A percentile compares a stretch with the other conserved stretches of the same genome.
Evolutionary conservation across 2,329 filamentous ascomycete genomes (phyloP).

Genomic region (Furcasterigmium sp.): DNA sequence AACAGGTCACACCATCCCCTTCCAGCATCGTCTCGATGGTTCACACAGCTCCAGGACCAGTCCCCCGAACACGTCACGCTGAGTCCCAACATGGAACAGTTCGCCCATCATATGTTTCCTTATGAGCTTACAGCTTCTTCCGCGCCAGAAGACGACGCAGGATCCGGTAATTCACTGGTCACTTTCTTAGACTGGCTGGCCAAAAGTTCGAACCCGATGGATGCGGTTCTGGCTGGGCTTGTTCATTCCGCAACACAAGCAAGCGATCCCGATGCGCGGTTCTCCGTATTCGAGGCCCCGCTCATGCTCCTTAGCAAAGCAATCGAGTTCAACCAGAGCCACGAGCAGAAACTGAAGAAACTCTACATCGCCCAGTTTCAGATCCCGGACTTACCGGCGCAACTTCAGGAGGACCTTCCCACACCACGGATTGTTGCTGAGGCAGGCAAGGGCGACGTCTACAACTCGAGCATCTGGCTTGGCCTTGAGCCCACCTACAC

Average conservation of each 20-base stretch:
- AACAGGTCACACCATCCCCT: not conserved
- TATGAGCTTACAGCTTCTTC: constrained; percentile 21
- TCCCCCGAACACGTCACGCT: constrained; percentile 8
- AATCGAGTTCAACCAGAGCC: constrained; percentile 37
- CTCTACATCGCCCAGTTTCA: constrained; percentile 85
- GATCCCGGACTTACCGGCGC: constrained; percentile 60
- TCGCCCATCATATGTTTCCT: constrained; percentile 14
- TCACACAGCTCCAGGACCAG: constrained; percentile 7
- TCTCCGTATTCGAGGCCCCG: constrained; percentile 54
- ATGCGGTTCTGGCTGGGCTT: constrained; percentile 24
- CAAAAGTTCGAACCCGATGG: constrained; percentile 14
- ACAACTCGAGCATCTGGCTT: constrained; percentile 82
- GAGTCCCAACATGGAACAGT: constrained; percentile 13
- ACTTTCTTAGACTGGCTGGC: constrained; percentile 11
- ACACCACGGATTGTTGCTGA: constrained; percentile 57
- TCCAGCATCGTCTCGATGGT: constrained; percentile 21
- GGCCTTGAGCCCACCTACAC: constrained; percentile 84
- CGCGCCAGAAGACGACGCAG: constrained; percentile 6
- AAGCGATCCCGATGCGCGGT: constrained; percentile 25
- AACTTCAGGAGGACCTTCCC: constrained; percentile 61
- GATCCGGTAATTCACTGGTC: constrained; percentile 1
- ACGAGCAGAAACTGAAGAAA: constrained; percentile 17
- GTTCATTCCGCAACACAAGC: constrained; percentile 19
- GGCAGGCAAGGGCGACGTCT: constrained; percentile 76
- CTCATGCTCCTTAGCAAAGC: constrained; percentile 60